Percentiles rank a stretch among this genome's conserved stretches.
phyloP scores from a whole-genome alignment of 2,329 filamentous ascomycete genomes.

The Dryadomyces sulphureus region DNA sequence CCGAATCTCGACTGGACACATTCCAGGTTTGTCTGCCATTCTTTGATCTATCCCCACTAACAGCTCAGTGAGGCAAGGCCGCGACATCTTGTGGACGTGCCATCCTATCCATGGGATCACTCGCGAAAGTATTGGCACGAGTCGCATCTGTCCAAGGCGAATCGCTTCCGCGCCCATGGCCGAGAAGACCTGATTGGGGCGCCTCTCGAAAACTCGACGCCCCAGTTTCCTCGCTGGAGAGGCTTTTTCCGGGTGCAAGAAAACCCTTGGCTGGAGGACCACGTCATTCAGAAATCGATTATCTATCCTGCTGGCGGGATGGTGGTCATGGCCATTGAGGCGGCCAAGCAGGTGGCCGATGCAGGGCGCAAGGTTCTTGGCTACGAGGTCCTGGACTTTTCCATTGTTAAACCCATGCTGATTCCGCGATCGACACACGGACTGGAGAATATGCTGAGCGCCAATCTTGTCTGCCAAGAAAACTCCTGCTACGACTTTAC shows the following conservation, averaged over 20 bases:
- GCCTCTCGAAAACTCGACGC: constrained; percentile 12
- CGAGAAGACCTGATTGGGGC: constrained; percentile 16
- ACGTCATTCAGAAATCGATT: constrained; percentile 22
- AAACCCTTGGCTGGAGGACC: constrained; percentile 30
- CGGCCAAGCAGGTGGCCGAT: constrained; percentile 15
- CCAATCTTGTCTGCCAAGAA: constrained; percentile 16
- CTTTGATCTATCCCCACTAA: too few relatives aligned
- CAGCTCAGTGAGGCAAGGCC: background rate
- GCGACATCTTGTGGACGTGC: constrained; percentile 18
- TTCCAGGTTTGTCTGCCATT: too few relatives aligned
- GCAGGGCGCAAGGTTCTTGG: background rate
- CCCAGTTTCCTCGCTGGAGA: constrained; percentile 24
- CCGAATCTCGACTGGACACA: constrained; percentile 5
- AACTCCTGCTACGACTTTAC: constrained; percentile 10
- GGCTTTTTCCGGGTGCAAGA: constrained; percentile 25
- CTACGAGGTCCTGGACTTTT: constrained; percentile 9
- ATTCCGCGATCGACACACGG: constrained; percentile 16
- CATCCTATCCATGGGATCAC: constrained; percentile 27
- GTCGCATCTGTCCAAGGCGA: constrained; percentile 17
- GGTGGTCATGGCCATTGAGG: constrained; percentile 24
- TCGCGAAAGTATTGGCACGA: constrained; percentile 23
- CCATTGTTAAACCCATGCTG: constrained; percentile 12
- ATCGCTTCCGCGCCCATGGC: constrained; percentile 15
- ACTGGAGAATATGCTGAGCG: constrained; percentile 33
- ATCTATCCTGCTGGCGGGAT: constrained; percentile 23